Percentiles rank a stretch among this genome's conserved stretches.
Evolutionary conservation across 176 grass and related monocot genomes (phyloP).

Genomic region (Oryza brachyantha): DNA sequence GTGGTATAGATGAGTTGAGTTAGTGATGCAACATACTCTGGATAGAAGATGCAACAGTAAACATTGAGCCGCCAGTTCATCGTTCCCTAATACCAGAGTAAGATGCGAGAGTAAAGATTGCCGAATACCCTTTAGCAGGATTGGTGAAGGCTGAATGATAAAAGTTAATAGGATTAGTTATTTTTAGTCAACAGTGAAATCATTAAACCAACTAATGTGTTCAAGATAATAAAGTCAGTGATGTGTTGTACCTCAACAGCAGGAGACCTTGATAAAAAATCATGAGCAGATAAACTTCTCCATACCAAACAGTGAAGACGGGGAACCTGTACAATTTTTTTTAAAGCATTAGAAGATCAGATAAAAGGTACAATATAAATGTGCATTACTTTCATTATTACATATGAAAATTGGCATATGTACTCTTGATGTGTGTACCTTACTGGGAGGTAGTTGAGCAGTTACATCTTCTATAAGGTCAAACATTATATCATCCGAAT

Average conservation of each 20-base stretch:
- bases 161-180: constrained; percentile 3
- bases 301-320: constrained; percentile 90
- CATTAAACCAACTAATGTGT: background rate
- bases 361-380: background rate
- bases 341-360: background rate
- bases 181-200: background rate
- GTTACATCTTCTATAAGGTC: constrained; percentile 82
- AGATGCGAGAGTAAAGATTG: constrained; percentile 76
- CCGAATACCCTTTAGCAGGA: constrained; percentile 55
- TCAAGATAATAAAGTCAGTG: constrained; percentile 2
- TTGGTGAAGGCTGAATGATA: constrained; percentile 65
- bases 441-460: constrained; percentile 71
- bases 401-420: background rate
- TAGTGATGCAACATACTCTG: constrained; percentile 42
- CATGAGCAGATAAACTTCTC: constrained; percentile 59
- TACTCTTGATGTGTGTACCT: constrained; percentile 44
- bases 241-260: constrained; percentile 54
- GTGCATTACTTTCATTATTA: background rate
- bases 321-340: constrained; percentile 68
- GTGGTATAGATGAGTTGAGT: background rate
- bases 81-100: constrained; percentile 61
- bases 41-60: constrained; percentile 92
- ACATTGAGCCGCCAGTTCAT: constrained; percentile 75
- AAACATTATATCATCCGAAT: constrained; percentile 72
- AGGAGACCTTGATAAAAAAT: constrained; percentile 58